Evolutionary conservation across 176 grass and related monocot species (phyloP).

Genomic region (Puccinellia tenuiflora): DNA sequence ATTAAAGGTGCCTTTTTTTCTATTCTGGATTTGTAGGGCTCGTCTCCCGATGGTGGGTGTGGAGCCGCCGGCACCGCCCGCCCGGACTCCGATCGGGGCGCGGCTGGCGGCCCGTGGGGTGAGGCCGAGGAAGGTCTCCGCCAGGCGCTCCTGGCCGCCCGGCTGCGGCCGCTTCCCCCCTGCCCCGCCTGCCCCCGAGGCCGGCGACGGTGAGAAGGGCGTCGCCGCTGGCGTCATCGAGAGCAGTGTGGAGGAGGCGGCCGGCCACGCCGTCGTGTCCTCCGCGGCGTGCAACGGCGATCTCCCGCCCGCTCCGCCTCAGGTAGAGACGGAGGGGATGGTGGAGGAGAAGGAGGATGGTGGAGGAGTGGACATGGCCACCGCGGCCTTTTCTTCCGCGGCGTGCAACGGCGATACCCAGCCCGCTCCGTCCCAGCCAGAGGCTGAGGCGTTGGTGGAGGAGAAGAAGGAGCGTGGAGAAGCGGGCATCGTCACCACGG

Average conservation of each 20-base stretch:
- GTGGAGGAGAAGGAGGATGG: neutral
- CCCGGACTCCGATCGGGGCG: neutral
- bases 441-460: neutral
- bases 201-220: neutral
- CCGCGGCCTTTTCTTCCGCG: neutral
- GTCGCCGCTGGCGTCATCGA: neutral
- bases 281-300: neutral
- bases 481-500: neutral
- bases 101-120: neutral
- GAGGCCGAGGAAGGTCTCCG: constrained; percentile 13
- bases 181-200: neutral
- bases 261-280: neutral
- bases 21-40: constrained; percentile 27
- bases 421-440: neutral
- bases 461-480: neutral
- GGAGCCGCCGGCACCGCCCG: constrained; percentile 14
- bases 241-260: neutral
- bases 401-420: neutral
- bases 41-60: constrained; percentile 20
- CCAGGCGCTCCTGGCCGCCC: constrained; percentile 39
- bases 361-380: neutral
- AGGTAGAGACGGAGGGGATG: neutral
- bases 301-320: neutral
- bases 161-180: constrained; percentile 38
- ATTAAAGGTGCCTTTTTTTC: neutral